A percentile compares a stretch with the other conserved stretches of the same genome.
phyloP scores from a whole-genome alignment of 345 rosid species.

The Eucalyptus tenuipes region DNA sequence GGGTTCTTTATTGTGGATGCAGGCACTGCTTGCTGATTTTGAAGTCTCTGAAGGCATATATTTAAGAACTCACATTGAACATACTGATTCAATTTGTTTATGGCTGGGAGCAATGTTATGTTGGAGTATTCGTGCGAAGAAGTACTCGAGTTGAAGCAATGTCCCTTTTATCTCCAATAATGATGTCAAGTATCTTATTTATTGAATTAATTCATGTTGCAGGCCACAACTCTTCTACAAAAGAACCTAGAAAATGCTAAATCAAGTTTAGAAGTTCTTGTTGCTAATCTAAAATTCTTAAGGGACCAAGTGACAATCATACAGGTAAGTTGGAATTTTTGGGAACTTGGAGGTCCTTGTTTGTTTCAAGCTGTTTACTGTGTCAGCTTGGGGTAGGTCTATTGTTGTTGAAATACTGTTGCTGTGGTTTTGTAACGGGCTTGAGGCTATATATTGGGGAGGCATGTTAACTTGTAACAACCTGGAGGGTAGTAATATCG shows the following conservation, averaged over 20 bases:
- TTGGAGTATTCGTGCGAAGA: no score
- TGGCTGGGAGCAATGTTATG: no score
- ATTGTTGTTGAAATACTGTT: neutral
- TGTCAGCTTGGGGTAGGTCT: neutral
- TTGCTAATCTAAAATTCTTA: slow-evolving; percentile 81
- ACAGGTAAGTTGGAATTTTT: slow-evolving; percentile 33
- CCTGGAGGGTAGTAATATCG: neutral
- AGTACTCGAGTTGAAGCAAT: no score
- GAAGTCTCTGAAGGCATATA: no score
- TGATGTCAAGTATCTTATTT: neutral
- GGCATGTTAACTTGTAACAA: neutral
- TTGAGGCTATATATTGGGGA: neutral
- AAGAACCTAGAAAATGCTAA: slow-evolving; percentile 89
- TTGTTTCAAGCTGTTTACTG: neutral
- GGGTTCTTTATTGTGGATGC: no score
- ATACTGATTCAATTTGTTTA: slow-evolving; percentile 16
- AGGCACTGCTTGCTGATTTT: no score
- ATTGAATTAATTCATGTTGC: slow-evolving; percentile 2
- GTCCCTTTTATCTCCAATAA: neutral
- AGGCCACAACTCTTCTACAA: slow-evolving; percentile 68
- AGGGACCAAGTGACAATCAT: slow-evolving; percentile 97
- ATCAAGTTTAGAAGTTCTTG: slow-evolving; percentile 89
- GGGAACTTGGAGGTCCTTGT: neutral
- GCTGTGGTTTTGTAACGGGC: neutral
- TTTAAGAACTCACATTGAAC: no score